A percentile compares a stretch with the other conserved stretches of the same genome.
Conservation (phyloP, 169 alveolate genomes). For the Plasmodium yoelii region DNA sequence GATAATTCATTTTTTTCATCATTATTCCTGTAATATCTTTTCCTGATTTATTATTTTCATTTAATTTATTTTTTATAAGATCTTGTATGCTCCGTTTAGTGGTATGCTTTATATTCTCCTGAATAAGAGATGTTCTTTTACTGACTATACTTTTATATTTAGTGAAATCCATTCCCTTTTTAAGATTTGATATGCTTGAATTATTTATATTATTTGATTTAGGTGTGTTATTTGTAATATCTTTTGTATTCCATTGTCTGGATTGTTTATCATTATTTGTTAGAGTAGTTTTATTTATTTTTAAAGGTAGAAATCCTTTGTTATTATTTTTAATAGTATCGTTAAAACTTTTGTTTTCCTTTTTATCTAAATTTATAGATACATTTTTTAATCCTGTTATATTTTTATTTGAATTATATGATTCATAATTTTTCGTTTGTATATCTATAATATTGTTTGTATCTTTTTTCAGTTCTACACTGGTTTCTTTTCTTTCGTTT, state of each 20-base stretch:
- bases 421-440: background rate
- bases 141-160: too few species aligned
- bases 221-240: too few species aligned
- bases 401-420: background rate
- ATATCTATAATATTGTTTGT: background rate
- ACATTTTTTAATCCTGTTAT: background rate
- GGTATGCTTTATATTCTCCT: too few species aligned
- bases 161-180: too few species aligned
- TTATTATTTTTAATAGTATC: background rate
- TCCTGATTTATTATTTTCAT: background rate
- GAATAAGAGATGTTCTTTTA: too few species aligned
- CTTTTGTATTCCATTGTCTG: background rate
- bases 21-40: background rate
- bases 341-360: background rate
- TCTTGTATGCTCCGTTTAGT: too few species aligned
- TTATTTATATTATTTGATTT: too few species aligned
- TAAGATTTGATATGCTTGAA: too few species aligned
- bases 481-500: background rate
- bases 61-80: background rate
- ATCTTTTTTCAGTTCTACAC: background rate
- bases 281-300: slow-evolving; percentile 4
- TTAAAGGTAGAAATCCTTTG: slow-evolving; percentile 5
- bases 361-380: slow-evolving; percentile 11
- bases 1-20: background rate
- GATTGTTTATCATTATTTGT: slow-evolving; percentile 8